These are phyloP conservation scores for Phytophthora foliorum DNA, from an alignment of 352 stramenopile genomes.

Conservation along the genomic window DNA sequence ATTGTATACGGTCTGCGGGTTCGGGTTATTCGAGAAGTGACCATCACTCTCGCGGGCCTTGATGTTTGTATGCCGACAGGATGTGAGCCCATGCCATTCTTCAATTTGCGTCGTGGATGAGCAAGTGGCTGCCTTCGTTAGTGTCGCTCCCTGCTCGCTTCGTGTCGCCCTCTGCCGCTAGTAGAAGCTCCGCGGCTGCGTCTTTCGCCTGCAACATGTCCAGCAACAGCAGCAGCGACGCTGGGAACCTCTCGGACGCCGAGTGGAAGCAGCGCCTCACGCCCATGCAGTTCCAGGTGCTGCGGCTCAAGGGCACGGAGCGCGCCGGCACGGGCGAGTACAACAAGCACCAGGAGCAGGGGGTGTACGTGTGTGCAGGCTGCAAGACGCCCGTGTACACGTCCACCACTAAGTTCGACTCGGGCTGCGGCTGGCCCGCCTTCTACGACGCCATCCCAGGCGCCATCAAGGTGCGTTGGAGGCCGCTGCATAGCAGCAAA, in stretches of 20 bases:
- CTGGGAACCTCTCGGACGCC: conserved; percentile 61
- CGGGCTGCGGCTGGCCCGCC: conserved; percentile 90
- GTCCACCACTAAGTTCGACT: conserved; percentile 92
- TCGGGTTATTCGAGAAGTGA: not conserved
- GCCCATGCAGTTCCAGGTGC: conserved; percentile 85
- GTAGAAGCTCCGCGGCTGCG: conserved; percentile 3
- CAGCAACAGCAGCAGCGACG: conserved; percentile 32
- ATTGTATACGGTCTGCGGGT: too few species aligned
- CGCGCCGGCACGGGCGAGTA: conserved; percentile 89
- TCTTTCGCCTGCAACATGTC: conserved; percentile 56
- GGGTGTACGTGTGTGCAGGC: conserved; percentile 89
- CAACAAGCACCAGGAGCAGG: conserved; percentile 89
- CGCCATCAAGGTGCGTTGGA: conserved; percentile 72
- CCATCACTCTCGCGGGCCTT: conserved; percentile 14
- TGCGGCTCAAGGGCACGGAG: conserved; percentile 93
- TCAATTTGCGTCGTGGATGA: conserved; percentile 36
- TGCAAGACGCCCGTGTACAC: conserved; percentile 92
- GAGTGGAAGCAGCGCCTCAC: conserved; percentile 89
- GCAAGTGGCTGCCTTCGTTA: conserved; percentile 38
- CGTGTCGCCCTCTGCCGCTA: conserved; percentile 2
- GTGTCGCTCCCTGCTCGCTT: conserved; percentile 23
- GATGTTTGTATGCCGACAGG: conserved; percentile 1
- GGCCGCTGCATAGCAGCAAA: not conserved
- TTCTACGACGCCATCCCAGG: conserved; percentile 93
- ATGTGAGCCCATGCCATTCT: conserved; percentile 23